These are phyloP conservation scores for Chimonanthus praecox DNA, from an alignment of 164 flowering plant species.

Conservation along the genomic window DNA sequence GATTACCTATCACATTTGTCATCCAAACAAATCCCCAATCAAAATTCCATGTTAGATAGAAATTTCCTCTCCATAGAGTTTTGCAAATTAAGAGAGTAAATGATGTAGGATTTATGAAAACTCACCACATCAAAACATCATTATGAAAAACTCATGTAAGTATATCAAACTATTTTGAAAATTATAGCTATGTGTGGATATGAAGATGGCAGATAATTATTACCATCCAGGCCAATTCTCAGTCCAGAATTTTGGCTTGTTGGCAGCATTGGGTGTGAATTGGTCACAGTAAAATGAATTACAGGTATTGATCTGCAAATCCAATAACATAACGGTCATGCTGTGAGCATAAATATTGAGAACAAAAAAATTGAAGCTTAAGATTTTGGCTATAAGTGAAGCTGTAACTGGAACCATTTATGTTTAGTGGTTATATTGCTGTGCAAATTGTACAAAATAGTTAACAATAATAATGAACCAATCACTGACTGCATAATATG, in stretches of 20 bases:
- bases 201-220: neutral
- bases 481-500: neutral
- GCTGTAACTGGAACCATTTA: neutral
- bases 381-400: neutral
- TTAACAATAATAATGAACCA: neutral
- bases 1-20: too few species aligned
- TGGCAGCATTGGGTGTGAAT: slow-evolving; percentile 64
- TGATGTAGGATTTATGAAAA: too few species aligned
- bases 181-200: neutral
- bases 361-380: too few species aligned
- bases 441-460: neutral
- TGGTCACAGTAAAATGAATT: slow-evolving; percentile 93
- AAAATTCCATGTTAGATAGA: neutral
- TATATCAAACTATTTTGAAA: neutral
- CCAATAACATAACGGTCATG: slow-evolving; percentile 2
- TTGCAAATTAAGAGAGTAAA: neutral
- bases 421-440: too few species aligned
- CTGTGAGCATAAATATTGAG: neutral
- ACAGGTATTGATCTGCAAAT: slow-evolving; percentile 90
- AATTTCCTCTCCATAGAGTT: neutral
- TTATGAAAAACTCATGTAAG: neutral
- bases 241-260: slow-evolving; percentile 94
- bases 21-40: neutral
- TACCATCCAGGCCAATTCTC: slow-evolving; percentile 99
- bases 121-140: slow-evolving; percentile 1